Base-by-base conservation (phyloP, 2,329 filamentous ascomycete genomes). In the Westerdykella ornata region DNA sequence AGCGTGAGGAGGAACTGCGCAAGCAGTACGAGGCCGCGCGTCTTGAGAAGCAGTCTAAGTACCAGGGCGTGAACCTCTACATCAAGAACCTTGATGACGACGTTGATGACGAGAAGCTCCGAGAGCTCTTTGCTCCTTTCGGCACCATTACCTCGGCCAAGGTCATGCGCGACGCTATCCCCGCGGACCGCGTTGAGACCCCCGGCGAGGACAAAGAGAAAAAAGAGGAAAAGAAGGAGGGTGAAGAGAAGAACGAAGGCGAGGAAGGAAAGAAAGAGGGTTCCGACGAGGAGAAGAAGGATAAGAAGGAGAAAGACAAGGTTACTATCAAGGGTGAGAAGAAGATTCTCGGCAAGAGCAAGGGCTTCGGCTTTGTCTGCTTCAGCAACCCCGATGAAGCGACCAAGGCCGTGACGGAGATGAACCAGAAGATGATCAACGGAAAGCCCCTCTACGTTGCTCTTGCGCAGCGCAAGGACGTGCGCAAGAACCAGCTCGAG, bases 391-490 rank as follows among this genome's bases (percentile, higher is more conserved):
- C 92, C 46, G 92, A 98, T 62, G 92, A 98, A 69, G 92, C 92
- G 53, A 96, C 90, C 73, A 97, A 97, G 81, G 92, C 92, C 52
- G 90, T 98, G 52, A 88, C 89, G 47, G 92, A 98, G 72, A 96
- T 97, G 88, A 98, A 98, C 78, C 90, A 97, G 78, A 88, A 92
- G 71, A 98, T 98, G 92, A 78, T 97, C 56, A 85, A 89, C 69
- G 80, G 80, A 74, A 98, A 98, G 82, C 92, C 92, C 43, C 78
- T 98, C 47, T 98, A 98, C 66, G 92, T 98, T 61, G 92, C 92
- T 59, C 81, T 98, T 53, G 92, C 92, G 52, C 92, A 98, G 78
- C 90, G 92, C 73, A 98, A 98, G 82, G 92, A 98, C 72, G 90
- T 98, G 62, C 89, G 92, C 72, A 95, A 96, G 81, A 95, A 82